Percentiles rank a stretch among this genome's conserved stretches.
Conservation (phyloP, 805 yeast genomes). For the Zygotorulaspora chibaensis region DNA sequence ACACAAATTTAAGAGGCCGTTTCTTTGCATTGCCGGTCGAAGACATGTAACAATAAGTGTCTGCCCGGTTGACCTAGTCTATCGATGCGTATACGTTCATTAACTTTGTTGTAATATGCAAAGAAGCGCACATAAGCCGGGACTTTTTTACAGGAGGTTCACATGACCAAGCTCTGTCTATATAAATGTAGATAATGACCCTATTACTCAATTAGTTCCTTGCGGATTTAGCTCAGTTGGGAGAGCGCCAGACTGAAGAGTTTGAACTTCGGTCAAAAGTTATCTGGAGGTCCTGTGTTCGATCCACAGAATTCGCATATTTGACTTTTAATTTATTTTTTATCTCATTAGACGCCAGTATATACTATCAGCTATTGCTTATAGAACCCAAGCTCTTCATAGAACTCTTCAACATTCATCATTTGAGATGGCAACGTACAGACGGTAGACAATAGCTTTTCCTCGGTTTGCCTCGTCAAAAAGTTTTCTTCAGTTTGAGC, state of each 20-base stretch:
- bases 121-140: too few relatives aligned
- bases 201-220: background rate
- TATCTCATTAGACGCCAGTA: background rate
- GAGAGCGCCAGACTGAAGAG: constrained; percentile 44
- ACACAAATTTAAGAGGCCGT: constrained; percentile 22
- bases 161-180: background rate
- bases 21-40: constrained; percentile 7
- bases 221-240: constrained; percentile 44
- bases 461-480: constrained; percentile 1
- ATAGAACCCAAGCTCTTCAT: constrained; percentile 26
- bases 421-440: constrained; percentile 16
- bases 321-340: constrained; percentile 4
- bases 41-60: background rate
- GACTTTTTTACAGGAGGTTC: too few relatives aligned
- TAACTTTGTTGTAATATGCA: background rate
- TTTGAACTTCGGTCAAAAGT: constrained; percentile 12
- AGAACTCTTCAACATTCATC: constrained; percentile 14
- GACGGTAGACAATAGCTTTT: background rate
- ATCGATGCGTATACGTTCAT: too few relatives aligned
- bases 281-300: constrained; percentile 81
- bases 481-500: constrained; percentile 1
- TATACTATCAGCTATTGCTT: constrained; percentile 12
- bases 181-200: background rate
- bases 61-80: too few relatives aligned
- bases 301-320: constrained; percentile 71